These are phyloP conservation scores for Phytophthora pseudosyringae DNA, from an alignment of 352 stramenopile species.

Conservation along the genomic window DNA sequence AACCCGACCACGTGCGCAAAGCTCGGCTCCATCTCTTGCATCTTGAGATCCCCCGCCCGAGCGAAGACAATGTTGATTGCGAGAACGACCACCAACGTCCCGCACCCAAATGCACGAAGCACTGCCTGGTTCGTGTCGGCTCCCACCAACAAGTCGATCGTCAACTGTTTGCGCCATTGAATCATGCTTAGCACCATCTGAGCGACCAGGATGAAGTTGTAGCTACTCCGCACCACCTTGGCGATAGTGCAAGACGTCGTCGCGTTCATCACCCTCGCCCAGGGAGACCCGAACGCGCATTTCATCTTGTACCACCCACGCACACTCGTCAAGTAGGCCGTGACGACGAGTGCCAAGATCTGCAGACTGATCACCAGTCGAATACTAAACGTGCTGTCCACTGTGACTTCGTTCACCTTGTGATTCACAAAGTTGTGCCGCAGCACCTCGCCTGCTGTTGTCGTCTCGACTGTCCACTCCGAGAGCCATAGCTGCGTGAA, in stretches of 20 bases:
- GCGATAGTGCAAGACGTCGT: conserved; percentile 44
- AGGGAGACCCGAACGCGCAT: conserved; percentile 31
- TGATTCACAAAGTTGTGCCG: conserved; percentile 54
- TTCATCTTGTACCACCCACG: conserved; percentile 37
- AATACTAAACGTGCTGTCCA: conserved; percentile 43
- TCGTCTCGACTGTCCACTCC: conserved; percentile 37
- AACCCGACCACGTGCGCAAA: conserved; percentile 44
- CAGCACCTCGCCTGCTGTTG: conserved; percentile 16
- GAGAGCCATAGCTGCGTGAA: conserved; percentile 50
- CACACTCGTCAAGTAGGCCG: conserved; percentile 42
- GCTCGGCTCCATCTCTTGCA: conserved; percentile 48
- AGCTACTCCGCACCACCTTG: conserved; percentile 49
- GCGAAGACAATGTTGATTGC: conserved; percentile 46
- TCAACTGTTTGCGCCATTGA: conserved; percentile 42
- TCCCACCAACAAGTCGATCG: conserved; percentile 47
- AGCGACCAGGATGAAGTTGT: conserved; percentile 46
- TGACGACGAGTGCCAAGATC: conserved; percentile 42
- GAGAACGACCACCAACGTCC: conserved; percentile 39
- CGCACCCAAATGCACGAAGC: conserved; percentile 39
- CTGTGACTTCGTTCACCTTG: conserved; percentile 48
- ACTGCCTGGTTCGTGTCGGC: conserved; percentile 35
- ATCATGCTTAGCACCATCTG: conserved; percentile 45
- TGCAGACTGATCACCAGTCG: conserved; percentile 41
- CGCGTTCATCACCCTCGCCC: conserved; percentile 26
- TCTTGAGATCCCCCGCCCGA: conserved; percentile 41